These are phyloP conservation scores for Penicillium fimorum DNA, from an alignment of 495 filamentous ascomycete species.

Conservation along the genomic window DNA sequence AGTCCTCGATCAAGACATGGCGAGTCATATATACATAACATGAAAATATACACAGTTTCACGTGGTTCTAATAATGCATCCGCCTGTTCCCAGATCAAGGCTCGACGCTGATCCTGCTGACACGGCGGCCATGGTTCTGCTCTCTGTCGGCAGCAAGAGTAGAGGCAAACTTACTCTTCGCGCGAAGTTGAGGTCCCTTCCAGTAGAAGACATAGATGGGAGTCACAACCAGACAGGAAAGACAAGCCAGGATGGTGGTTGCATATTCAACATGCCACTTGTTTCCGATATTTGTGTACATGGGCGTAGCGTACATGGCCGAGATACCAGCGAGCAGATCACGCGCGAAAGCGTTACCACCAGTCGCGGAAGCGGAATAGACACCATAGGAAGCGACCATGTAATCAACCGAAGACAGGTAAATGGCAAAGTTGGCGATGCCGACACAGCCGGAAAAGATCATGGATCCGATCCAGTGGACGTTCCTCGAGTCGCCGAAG, in stretches of 20 bases:
- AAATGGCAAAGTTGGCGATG: constrained; percentile 66
- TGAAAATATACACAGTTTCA: background rate
- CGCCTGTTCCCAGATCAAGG: background rate
- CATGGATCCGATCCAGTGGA: constrained; percentile 63
- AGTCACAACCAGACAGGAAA: constrained; percentile 43
- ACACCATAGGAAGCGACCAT: constrained; percentile 75
- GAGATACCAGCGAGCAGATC: constrained; percentile 48
- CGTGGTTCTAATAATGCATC: background rate
- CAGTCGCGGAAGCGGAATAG: constrained; percentile 73
- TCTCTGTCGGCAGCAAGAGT: constrained; percentile 27
- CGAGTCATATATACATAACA: constrained; percentile 11
- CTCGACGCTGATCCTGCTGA: constrained; percentile 21
- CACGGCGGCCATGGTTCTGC: constrained; percentile 29
- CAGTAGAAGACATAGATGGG: constrained; percentile 53
- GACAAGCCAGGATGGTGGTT: constrained; percentile 42
- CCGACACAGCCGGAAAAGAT: constrained; percentile 57
- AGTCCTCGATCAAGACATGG: background rate
- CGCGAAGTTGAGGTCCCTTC: constrained; percentile 47
- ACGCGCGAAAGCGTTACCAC: constrained; percentile 57
- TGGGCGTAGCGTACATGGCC: constrained; percentile 43
- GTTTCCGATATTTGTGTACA: constrained; percentile 40
- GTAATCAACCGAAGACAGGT: constrained; percentile 76
- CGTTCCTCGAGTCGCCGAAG: constrained; percentile 45
- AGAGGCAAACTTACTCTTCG: constrained; percentile 47
- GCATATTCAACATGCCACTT: constrained; percentile 45